Evolutionary conservation across 352 stramenopile genomes (phyloP).

Genomic region (Globisporangium acanthophoron): DNA sequence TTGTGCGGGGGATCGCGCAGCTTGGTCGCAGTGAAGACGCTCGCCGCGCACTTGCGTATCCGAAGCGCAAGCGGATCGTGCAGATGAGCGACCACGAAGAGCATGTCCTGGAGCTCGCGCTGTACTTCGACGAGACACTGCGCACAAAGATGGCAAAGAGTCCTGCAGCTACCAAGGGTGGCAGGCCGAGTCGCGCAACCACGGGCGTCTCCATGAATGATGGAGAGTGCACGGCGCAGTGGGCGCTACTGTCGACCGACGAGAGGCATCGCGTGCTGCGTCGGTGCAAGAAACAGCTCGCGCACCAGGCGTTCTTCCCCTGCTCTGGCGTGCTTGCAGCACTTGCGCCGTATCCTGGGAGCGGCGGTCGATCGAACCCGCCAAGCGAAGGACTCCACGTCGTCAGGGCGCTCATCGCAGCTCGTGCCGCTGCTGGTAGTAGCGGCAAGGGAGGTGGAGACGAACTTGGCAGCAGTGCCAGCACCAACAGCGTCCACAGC

Average conservation of each 20-base stretch:
- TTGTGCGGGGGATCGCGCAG: not conserved
- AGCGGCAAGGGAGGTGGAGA: not conserved
- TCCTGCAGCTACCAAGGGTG: not conserved
- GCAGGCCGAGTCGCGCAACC: not conserved
- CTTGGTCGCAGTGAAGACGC: not conserved
- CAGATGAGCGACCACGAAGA: conserved; percentile 42
- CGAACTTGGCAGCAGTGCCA: not conserved
- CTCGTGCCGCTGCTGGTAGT: not conserved
- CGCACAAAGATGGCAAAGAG: not conserved
- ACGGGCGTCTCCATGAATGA: too few relatives aligned
- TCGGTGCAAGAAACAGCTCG: conserved; percentile 14
- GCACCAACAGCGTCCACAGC: not conserved
- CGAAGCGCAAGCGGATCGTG: conserved; percentile 22
- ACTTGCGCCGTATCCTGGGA: not conserved
- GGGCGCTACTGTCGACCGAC: conserved; percentile 12
- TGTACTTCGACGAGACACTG: conserved; percentile 28
- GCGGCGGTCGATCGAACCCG: too few relatives aligned
- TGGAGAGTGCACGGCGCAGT: conserved; percentile 5
- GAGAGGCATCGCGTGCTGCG: conserved; percentile 11
- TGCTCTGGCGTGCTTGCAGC: conserved; percentile 3
- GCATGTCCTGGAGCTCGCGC: conserved; percentile 26
- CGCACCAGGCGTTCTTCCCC: conserved; percentile 14
- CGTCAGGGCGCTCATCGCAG: conserved; percentile 1
- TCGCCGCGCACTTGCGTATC: conserved; percentile 1
- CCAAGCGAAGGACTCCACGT: not conserved